Base-by-base conservation (phyloP, 495 filamentous ascomycete genomes). In the Trichoderma parareesei region DNA sequence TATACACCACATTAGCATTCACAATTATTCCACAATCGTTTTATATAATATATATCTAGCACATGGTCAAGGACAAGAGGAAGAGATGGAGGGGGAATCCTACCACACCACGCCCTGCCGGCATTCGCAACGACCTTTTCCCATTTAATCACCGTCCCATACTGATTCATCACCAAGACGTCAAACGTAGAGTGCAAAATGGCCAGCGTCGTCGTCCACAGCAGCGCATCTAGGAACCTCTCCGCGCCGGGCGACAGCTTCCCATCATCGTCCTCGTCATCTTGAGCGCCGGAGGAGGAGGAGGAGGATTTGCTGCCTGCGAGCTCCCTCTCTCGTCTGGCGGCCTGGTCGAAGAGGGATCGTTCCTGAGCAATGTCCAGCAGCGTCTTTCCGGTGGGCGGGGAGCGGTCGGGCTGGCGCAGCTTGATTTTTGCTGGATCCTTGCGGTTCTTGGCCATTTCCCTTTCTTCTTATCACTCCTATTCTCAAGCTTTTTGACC, bases 131-230 rank as follows among this genome's bases (percentile, higher is more conserved):
- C 66, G 3, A 94, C 83, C 18, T 74, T 76, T 2, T 71, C 68
- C 77, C 89, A 85, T 13, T 81, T 74, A 13, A 93, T 84, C 1
- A 84, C 81, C 70, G 88, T 81, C 10, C 87, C 84, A 71, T 96
- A 98, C 78, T 98, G 95, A 73, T 93, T 86, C 61, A 93, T 89
- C 7, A 95, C 90, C n/a, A 97, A 79, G 61, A 93, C 90, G 68
- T 94, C 91, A 37, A 98, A 81, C 2, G 91, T 92, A 69, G 95
- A 86, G 74, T 97, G 90, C 37, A 97, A 79, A 78, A 91, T 91
- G 18, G 85, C 81, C 68, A 97, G 77, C 49, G 88, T 89, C 5
- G 87, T 68, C 10, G 87, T 84, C 79, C 82, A 90, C n/a, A 89
- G 80, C n/a, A 88, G 63, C 7, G 88, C 78, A 16, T 88, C 79